Base-by-base conservation (phyloP, 179 eudicot species). In the Nepenthes alata region DNA sequence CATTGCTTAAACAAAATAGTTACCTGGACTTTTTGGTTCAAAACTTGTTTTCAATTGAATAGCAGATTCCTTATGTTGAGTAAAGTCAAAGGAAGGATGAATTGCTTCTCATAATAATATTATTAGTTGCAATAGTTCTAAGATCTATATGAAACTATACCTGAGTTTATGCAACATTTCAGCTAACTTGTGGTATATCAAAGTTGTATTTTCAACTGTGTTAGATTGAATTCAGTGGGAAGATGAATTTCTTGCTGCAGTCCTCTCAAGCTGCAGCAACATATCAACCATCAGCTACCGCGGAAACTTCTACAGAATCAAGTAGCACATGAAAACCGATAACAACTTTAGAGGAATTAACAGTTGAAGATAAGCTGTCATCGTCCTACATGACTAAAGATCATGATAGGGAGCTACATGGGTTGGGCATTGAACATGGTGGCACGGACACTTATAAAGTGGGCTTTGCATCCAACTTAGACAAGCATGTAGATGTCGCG, bases 221-320 rank as follows among this genome's bases (percentile, higher is more conserved):
- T 50, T n/a, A 50, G 53, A 50, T 61, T 61, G 37, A 61, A 55
- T 50, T 61, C 9, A 34, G 72, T 56, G 62, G 66, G 71, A 77
- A 49, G 67, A 91, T 91, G 96, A 82, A 91, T 79, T 88, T 88
- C 67, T 75, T 85, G 87, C 78, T 82, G 83, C 86, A 86, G 85
- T 74, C 82, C 64, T 72, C 75, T 61, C 85, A 79, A 75, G 74
- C 85, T 73, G 85, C 90, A 57, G 76, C 79, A 71, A 38, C 73
- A 44, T 60, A 35, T 13, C 78, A 25, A 10, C 56, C 48, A 4
- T 53, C 41, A 61, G 56, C 75, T 15, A 57, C 71, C 5, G 48
- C 77, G 0, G 59, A 60, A 11, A 38, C 63, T 38, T 74, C 68
- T 16, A 51, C 64, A 60, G 55, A 65, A 36, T 71, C 51, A 62